Conservation (phyloP, 352 stramenopile species). For the Phytophthora macrochlamydospora region DNA sequence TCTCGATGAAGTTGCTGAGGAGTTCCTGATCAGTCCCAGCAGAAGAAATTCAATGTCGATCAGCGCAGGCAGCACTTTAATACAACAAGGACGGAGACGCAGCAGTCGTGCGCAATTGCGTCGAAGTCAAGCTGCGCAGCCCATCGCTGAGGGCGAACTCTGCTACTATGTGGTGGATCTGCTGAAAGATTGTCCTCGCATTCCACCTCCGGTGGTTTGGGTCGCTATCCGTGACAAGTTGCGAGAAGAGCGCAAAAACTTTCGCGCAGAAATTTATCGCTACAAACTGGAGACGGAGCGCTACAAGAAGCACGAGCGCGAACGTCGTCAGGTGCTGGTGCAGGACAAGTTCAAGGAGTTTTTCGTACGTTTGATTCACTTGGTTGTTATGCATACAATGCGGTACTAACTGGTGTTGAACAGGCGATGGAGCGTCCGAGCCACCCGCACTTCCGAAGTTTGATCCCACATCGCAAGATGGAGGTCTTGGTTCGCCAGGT, state of each 20-base stretch:
- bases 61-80: conserved; percentile 9
- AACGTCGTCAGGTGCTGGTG: conserved; percentile 55
- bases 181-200: conserved; percentile 58
- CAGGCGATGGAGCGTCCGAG: conserved; percentile 45
- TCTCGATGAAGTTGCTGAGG: conserved; percentile 14
- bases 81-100: conserved; percentile 26
- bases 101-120: conserved; percentile 34
- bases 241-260: conserved; percentile 61
- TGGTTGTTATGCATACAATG: background rate
- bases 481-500: conserved; percentile 60
- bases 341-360: conserved; percentile 75
- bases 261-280: conserved; percentile 65
- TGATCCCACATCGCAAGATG: conserved; percentile 70
- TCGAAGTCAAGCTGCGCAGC: conserved; percentile 15
- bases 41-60: conserved; percentile 7
- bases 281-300: conserved; percentile 64
- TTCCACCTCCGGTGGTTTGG: conserved; percentile 49
- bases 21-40: conserved; percentile 5
- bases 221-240: conserved; percentile 55
- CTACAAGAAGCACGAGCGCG: conserved; percentile 57
- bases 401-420: background rate
- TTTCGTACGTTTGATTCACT: conserved; percentile 41
- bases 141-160: conserved; percentile 46
- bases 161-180: conserved; percentile 73
- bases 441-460: conserved; percentile 61